These are phyloP conservation scores for Globisporangium carolinianum DNA, from an alignment of 352 stramenopile genomes.

Conservation along the genomic window DNA sequence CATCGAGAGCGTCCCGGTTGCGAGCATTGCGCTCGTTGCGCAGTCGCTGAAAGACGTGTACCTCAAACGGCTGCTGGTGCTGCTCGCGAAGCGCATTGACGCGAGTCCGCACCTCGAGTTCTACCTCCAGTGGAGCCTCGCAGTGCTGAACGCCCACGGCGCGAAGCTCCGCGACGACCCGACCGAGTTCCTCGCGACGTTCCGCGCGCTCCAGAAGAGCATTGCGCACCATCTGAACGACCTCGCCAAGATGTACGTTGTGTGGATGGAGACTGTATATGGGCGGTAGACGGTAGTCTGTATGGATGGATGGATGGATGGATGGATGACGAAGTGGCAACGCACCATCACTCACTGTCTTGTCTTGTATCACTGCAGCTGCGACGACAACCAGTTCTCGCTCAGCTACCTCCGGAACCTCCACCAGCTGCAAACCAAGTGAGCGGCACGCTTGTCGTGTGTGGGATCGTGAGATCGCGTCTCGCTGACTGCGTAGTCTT, in stretches of 20 bases:
- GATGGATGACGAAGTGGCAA: too few relatives aligned
- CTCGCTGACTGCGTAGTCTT: too few relatives aligned
- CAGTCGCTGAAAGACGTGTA: slow-evolving; percentile 88
- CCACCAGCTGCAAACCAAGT: slow-evolving; percentile 37
- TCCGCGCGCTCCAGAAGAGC: slow-evolving; percentile 86
- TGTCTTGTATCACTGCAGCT: slow-evolving; percentile 29
- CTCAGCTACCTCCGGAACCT: slow-evolving; percentile 79
- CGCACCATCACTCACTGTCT: background rate
- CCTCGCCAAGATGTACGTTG: slow-evolving; percentile 78
- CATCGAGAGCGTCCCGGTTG: slow-evolving; percentile 87
- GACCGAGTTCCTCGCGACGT: slow-evolving; percentile 64
- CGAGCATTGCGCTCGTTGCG: slow-evolving; percentile 88
- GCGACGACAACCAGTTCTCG: slow-evolving; percentile 88
- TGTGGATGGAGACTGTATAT: background rate
- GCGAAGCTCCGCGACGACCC: slow-evolving; percentile 75
- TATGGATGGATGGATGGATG: background rate
- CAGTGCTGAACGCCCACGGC: slow-evolving; percentile 92
- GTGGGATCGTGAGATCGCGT: slow-evolving; percentile 12
- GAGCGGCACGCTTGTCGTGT: background rate
- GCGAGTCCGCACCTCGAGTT: slow-evolving; percentile 95
- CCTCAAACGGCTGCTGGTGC: slow-evolving; percentile 88
- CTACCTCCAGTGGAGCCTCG: slow-evolving; percentile 94
- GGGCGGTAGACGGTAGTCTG: too few relatives aligned
- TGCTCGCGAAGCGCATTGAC: slow-evolving; percentile 91
- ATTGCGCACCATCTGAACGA: slow-evolving; percentile 79